Percentiles rank a stretch among this genome's conserved stretches.
These are phyloP conservation scores for Vigna reflexopilosa DNA, from an alignment of 306 rosid genomes.

Conservation along the genomic window DNA sequence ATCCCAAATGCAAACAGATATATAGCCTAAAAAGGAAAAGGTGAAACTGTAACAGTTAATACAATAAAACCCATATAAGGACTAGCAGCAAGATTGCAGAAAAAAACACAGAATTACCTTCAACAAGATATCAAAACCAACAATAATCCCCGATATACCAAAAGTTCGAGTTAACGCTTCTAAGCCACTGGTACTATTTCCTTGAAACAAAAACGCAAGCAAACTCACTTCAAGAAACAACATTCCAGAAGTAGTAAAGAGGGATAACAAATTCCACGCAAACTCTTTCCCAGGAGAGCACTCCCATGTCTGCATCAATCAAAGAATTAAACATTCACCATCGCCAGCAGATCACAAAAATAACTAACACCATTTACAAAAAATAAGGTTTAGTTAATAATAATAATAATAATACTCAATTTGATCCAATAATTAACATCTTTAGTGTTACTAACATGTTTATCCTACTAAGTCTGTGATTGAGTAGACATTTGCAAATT, in stretches of 20 bases:
- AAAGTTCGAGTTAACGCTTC: constrained; percentile 86
- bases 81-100: neutral
- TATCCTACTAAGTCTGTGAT: neutral
- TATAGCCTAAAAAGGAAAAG: constrained; percentile 64
- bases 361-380: neutral
- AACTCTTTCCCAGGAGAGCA: constrained; percentile 77
- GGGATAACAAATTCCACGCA: constrained; percentile 78
- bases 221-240: constrained; percentile 96
- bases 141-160: constrained; percentile 76
- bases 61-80: constrained; percentile 8
- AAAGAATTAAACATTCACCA: constrained; percentile 17
- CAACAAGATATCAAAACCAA: constrained; percentile 81
- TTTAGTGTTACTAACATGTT: neutral
- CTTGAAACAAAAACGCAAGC: constrained; percentile 94
- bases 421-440: neutral
- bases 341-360: neutral
- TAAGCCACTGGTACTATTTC: constrained; percentile 73
- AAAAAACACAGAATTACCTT: constrained; percentile 61
- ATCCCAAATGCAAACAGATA: constrained; percentile 84
- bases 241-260: constrained; percentile 93
- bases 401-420: neutral
- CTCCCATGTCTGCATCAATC: constrained; percentile 75
- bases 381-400: neutral
- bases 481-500: neutral
- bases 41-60: constrained; percentile 22